These are phyloP conservation scores for Globisporangium nodosum DNA, from an alignment of 352 stramenopile species.

Conservation along the genomic window DNA sequence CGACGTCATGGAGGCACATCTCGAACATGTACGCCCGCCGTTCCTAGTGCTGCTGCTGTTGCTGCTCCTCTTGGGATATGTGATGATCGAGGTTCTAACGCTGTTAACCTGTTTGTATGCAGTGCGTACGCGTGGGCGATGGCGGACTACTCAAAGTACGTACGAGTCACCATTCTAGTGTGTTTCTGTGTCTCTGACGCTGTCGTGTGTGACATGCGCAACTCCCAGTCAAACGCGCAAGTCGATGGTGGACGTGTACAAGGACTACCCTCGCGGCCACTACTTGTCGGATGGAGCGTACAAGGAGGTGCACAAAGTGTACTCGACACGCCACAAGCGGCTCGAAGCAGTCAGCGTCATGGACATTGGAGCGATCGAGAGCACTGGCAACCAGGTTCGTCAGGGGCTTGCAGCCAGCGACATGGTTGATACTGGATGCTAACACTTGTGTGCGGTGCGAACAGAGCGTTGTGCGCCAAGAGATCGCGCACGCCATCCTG, in stretches of 20 bases:
- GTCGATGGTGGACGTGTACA: conserved; percentile 43
- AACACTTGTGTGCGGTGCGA: not conserved
- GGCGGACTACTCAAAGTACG: conserved; percentile 49
- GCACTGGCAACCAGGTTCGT: conserved; percentile 82
- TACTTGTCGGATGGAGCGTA: conserved; percentile 82
- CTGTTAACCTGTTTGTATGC: not conserved
- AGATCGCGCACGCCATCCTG: conserved; percentile 93
- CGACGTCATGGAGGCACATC: conserved; percentile 36
- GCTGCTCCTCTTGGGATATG: not conserved
- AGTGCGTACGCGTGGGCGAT: conserved; percentile 50
- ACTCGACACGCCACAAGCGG: conserved; percentile 40
- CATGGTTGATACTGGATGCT: not conserved
- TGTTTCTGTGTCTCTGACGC: not conserved
- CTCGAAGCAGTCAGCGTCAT: conserved; percentile 87
- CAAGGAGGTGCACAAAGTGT: conserved; percentile 89
- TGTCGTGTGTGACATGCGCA: not conserved
- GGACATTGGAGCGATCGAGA: conserved; percentile 89
- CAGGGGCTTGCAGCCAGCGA: too few relatives aligned
- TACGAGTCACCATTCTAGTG: not conserved
- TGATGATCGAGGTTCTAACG: not conserved
- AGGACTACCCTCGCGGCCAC: conserved; percentile 50
- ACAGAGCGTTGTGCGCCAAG: conserved; percentile 84
- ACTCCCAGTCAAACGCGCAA: conserved; percentile 12
- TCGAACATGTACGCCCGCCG: conserved; percentile 28
- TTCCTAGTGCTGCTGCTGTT: not conserved